Percentiles rank a stretch among this genome's conserved stretches.
These are phyloP conservation scores for Diaporthe caulivora DNA, from an alignment of 2,329 filamentous ascomycete species.

Conservation along the genomic window DNA sequence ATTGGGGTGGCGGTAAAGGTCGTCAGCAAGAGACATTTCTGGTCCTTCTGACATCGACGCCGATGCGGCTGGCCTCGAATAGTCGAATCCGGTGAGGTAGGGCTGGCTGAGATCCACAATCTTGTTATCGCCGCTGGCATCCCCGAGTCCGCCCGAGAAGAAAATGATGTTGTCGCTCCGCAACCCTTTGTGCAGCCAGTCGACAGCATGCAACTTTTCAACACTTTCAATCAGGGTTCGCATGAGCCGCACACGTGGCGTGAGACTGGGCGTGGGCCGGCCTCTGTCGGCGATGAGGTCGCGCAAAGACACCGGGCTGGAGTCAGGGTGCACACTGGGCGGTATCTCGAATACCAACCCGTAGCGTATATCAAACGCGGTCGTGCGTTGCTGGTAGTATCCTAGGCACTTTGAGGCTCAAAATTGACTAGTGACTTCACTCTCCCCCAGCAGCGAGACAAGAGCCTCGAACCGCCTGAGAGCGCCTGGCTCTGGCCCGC, in stretches of 20 bases:
- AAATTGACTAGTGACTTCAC: not conserved
- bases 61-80: not conserved
- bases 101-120: not conserved
- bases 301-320: not conserved
- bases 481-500: not conserved
- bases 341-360: not conserved
- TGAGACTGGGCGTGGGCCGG: not conserved
- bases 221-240: not conserved
- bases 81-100: not conserved
- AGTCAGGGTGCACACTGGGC: not conserved
- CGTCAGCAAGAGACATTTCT: not conserved
- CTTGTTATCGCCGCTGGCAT: not conserved
- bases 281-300: not conserved
- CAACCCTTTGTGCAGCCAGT: slow-evolving; percentile 3
- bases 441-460: not conserved
- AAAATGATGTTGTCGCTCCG: not conserved
- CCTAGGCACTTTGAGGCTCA: not conserved
- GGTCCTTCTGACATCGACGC: not conserved
- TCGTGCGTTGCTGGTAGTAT: not conserved
- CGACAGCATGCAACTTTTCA: slow-evolving; percentile 5
- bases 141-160: not conserved
- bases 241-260: not conserved
- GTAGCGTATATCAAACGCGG: not conserved
- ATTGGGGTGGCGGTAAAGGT: not conserved
- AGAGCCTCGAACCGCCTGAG: not conserved